These are phyloP conservation scores for Allium fistulosum DNA, from an alignment of 106 monocot genomes.

Conservation along the genomic window DNA sequence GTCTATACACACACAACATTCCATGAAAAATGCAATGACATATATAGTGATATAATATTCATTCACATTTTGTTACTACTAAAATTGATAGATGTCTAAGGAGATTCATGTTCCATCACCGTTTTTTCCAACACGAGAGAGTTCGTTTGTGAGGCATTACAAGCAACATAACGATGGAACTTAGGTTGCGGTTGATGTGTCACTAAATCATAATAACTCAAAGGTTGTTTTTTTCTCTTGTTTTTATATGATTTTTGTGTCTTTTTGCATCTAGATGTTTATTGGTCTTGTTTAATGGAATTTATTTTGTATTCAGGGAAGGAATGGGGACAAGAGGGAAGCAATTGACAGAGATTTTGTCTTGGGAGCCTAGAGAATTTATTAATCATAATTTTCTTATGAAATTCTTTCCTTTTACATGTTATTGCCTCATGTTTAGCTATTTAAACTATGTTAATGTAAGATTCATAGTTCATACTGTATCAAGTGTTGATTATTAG, in stretches of 20 bases:
- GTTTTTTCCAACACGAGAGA: constrained; percentile 80
- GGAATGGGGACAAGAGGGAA: constrained; percentile 35
- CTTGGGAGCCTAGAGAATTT: constrained; percentile 84
- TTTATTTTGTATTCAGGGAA: constrained; percentile 17
- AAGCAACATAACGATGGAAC: constrained; percentile 81
- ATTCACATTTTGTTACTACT: not conserved
- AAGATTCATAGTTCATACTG: no score
- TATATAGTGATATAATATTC: no score
- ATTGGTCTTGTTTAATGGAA: constrained; percentile 2
- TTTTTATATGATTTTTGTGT: not conserved
- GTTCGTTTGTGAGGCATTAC: constrained; percentile 80
- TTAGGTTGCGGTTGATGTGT: constrained; percentile 95
- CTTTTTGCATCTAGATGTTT: not conserved
- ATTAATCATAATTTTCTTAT: constrained; percentile 76
- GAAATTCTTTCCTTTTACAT: not conserved
- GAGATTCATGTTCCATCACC: constrained; percentile 95
- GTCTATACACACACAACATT: not conserved
- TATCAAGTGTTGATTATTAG: no score
- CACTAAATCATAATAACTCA: constrained; percentile 44
- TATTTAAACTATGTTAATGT: no score
- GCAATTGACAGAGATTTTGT: constrained; percentile 80
- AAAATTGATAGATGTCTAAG: constrained; percentile 55
- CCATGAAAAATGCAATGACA: not conserved
- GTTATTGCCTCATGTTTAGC: no score
- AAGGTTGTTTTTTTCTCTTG: constrained; percentile 5